A percentile compares a stretch with the other conserved stretches of the same genome.
phyloP scores from a whole-genome alignment of 768 basidiomycete genomes.

The Pleurotus salmoneostramineus region DNA sequence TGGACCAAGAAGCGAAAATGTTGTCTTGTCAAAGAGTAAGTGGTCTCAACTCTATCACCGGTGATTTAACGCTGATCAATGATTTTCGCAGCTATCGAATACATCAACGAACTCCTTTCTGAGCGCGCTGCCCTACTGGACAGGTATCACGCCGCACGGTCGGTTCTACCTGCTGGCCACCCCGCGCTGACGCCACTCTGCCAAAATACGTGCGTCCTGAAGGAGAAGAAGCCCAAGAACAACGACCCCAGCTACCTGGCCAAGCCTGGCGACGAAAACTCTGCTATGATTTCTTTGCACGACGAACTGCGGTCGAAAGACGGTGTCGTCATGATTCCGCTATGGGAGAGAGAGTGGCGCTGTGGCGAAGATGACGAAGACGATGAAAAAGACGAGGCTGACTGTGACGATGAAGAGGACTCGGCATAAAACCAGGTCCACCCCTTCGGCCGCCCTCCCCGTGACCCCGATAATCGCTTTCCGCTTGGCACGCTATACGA shows the following conservation, averaged over 20 bases:
- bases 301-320: slow-evolving; percentile 4
- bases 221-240: slow-evolving; percentile 14
- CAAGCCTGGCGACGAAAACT: background rate
- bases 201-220: slow-evolving; percentile 8
- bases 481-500: background rate
- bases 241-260: slow-evolving; percentile 9
- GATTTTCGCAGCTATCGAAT: slow-evolving; percentile 69
- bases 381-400: slow-evolving; percentile 41
- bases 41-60: slow-evolving; percentile 7
- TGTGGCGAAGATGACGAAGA: slow-evolving; percentile 58
- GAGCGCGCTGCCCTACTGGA: slow-evolving; percentile 54
- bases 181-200: slow-evolving; percentile 39
- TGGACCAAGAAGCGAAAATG: slow-evolving; percentile 87
- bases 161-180: slow-evolving; percentile 54
- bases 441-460: background rate
- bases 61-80: too few species aligned
- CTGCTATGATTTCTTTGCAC: slow-evolving; percentile 3
- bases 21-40: slow-evolving; percentile 86
- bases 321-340: slow-evolving; percentile 22
- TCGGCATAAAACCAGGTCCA: background rate
- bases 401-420: slow-evolving; percentile 21
- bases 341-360: slow-evolving; percentile 86
- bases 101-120: slow-evolving; percentile 63
- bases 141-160: slow-evolving; percentile 59
- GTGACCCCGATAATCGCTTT: background rate